Percentiles rank a stretch among this genome's conserved stretches.
Conservation (phyloP, 78 protist species). For the slime mould (Dictyostelium discoideum) region dicty_2.7 NC_007088.5:5183501-5184000, state of each 20-base stretch:
- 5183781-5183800: conserved; percentile 98
- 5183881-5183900: conserved; percentile 97
- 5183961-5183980: conserved; percentile 92
- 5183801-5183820: conserved; percentile 90
- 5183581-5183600: conserved; percentile 65
- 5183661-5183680: conserved; percentile 98
- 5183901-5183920: conserved; percentile 96
- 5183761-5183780: conserved; percentile 96
- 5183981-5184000: conserved; percentile 92
- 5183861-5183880: conserved; percentile 96
- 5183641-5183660: conserved; percentile 89
- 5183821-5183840: conserved; percentile 98
- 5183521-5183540: conserved; percentile 87
- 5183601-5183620: conserved; percentile 46
- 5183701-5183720: conserved; percentile 91
- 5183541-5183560: conserved; percentile 90
- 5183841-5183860: conserved; percentile 89
- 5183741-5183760: conserved; percentile 96
- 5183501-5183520: conserved; percentile 94
- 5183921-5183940: conserved; percentile 96
- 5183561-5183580: conserved; percentile 84
- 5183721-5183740: conserved; percentile 96
- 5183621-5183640: conserved; percentile 87
- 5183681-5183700: conserved; percentile 98
- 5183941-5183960: conserved; percentile 97